These are phyloP conservation scores for Pterocarpus santalinus DNA, from an alignment of 306 rosid species.

Conservation along the genomic window DNA sequence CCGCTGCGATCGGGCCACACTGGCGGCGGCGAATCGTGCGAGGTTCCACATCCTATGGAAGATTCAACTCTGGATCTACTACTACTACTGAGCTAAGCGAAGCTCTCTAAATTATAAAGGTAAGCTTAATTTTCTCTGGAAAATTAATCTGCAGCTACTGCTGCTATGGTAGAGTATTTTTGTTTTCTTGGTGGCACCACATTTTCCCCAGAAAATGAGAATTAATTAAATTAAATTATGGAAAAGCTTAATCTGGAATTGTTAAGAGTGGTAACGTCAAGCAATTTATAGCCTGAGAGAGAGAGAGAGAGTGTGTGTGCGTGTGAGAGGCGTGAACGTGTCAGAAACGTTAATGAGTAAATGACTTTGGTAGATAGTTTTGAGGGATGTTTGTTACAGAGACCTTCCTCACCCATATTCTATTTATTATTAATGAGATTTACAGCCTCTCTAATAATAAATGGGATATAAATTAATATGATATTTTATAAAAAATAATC, in stretches of 20 bases:
- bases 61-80: background rate
- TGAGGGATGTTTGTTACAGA: too few species aligned
- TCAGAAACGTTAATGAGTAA: too few species aligned
- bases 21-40: constrained; percentile 70
- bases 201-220: constrained; percentile 35
- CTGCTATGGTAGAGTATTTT: background rate
- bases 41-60: constrained; percentile 74
- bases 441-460: too few species aligned
- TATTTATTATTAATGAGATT: too few species aligned
- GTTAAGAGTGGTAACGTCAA: background rate
- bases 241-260: background rate
- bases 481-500: too few species aligned
- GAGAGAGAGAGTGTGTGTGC: too few species aligned
- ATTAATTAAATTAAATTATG: background rate
- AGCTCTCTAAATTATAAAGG: background rate
- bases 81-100: background rate
- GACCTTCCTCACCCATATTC: too few species aligned
- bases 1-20: constrained; percentile 67
- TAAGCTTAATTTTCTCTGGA: background rate
- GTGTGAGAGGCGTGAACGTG: too few species aligned
- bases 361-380: too few species aligned
- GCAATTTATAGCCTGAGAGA: too few species aligned
- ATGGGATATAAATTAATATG: too few species aligned
- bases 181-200: constrained; percentile 4
- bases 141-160: background rate